phyloP scores from a whole-genome alignment of 164 flowering plant species.

The Vitis cinerea region DNA sequence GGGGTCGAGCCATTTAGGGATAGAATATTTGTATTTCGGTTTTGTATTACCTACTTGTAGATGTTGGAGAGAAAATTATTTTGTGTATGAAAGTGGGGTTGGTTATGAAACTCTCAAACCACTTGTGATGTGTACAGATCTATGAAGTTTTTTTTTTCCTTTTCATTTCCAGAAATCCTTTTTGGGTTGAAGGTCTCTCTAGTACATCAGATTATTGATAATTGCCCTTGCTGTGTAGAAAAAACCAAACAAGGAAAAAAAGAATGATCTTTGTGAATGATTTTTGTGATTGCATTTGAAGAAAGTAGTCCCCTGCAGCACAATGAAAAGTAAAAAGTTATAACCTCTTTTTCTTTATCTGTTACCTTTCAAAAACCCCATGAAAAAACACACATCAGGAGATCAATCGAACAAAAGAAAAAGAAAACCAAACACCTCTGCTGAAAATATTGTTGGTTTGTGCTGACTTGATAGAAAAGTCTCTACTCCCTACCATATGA shows the following conservation, averaged over 20 bases:
- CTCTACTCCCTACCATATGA: too few relatives aligned
- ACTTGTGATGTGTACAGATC: slow-evolving; percentile 19
- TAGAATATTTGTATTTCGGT: neutral
- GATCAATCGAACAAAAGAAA: too few relatives aligned
- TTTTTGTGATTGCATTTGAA: too few relatives aligned
- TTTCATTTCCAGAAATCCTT: neutral
- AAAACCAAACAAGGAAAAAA: neutral
- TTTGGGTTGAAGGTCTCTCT: slow-evolving; percentile 4
- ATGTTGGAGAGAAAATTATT: slow-evolving; percentile 8
- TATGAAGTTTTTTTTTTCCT: neutral
- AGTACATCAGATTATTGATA: neutral
- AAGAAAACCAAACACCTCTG: too few relatives aligned
- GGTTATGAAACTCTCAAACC: neutral
- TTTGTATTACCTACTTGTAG: slow-evolving; percentile 4
- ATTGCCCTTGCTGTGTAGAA: neutral
- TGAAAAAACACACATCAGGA: too few relatives aligned
- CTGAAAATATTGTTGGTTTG: too few relatives aligned
- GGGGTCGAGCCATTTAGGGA: slow-evolving; percentile 2
- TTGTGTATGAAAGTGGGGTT: slow-evolving; percentile 8
- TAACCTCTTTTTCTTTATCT: too few relatives aligned
- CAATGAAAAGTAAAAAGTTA: too few relatives aligned
- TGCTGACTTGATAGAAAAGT: too few relatives aligned
- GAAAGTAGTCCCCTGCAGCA: too few relatives aligned
- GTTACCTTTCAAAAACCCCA: too few relatives aligned
- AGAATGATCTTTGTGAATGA: neutral